A percentile compares a stretch with the other conserved stretches of the same genome.
phyloP scores from a whole-genome alignment of 352 stramenopile species.

The Detonula confervacea region DNA sequence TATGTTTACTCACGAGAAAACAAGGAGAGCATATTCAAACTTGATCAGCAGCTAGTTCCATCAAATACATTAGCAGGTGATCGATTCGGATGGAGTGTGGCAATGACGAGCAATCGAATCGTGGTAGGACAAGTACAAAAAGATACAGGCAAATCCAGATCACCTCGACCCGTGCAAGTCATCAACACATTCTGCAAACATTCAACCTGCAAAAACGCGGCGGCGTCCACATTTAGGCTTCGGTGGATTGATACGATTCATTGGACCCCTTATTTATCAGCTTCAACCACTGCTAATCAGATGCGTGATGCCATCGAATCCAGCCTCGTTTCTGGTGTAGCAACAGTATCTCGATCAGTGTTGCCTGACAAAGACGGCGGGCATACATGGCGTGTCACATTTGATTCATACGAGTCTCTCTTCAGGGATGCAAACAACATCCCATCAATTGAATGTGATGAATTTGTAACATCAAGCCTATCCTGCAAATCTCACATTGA shows the following conservation, averaged over 20 bases:
- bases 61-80: constrained; percentile 74
- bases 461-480: constrained; percentile 47
- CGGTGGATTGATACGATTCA: constrained; percentile 26
- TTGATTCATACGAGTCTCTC: constrained; percentile 49
- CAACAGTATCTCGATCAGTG: constrained; percentile 53
- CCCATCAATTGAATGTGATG: constrained; percentile 43
- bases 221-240: constrained; percentile 42
- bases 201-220: constrained; percentile 29
- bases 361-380: constrained; percentile 50
- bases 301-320: constrained; percentile 53
- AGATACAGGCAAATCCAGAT: constrained; percentile 33
- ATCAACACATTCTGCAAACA: constrained; percentile 54
- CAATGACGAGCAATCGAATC: constrained; percentile 64
- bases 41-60: constrained; percentile 69
- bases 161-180: constrained; percentile 66
- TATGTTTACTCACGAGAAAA: constrained; percentile 67
- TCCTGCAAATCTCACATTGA: constrained; percentile 43
- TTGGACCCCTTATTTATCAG: constrained; percentile 41
- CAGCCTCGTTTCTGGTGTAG: constrained; percentile 36
- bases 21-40: constrained; percentile 43
- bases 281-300: constrained; percentile 44
- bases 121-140: constrained; percentile 71
- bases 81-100: constrained; percentile 75
- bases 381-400: constrained; percentile 58
- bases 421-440: constrained; percentile 43